These are phyloP conservation scores for Rhizopogon roseolus DNA, from an alignment of 768 basidiomycete genomes.

Conservation along the genomic window DNA sequence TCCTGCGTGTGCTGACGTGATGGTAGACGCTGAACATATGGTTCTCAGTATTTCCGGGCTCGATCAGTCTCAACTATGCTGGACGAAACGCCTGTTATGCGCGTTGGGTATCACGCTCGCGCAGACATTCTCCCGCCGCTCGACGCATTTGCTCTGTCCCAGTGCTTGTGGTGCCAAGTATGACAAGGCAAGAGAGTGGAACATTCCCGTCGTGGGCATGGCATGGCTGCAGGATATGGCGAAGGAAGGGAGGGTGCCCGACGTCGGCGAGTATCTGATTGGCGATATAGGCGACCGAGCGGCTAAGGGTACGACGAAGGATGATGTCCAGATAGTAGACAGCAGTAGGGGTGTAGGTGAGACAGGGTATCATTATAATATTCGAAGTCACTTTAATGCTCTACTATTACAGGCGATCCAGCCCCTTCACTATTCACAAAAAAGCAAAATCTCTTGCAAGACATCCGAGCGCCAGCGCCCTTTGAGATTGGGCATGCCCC, in stretches of 20 bases:
- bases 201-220: slow-evolving; percentile 63
- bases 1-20: not conserved
- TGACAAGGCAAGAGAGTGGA: slow-evolving; percentile 77
- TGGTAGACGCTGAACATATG: slow-evolving; percentile 51
- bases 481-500: not conserved
- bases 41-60: slow-evolving; percentile 72
- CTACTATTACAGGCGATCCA: slow-evolving; percentile 2
- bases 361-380: not conserved
- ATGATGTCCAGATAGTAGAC: slow-evolving; percentile 26
- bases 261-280: slow-evolving; percentile 28
- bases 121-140: slow-evolving; percentile 55
- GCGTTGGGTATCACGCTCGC: slow-evolving; percentile 60
- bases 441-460: slow-evolving; percentile 17
- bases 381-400: not conserved
- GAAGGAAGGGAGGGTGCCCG: slow-evolving; percentile 43
- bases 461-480: slow-evolving; percentile 5
- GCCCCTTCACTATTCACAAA: slow-evolving; percentile 14
- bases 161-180: slow-evolving; percentile 67
- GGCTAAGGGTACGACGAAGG: slow-evolving; percentile 27
- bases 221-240: slow-evolving; percentile 67
- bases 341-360: slow-evolving; percentile 38
- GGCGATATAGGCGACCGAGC: slow-evolving; percentile 1
- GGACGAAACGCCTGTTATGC: slow-evolving; percentile 59
- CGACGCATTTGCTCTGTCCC: slow-evolving; percentile 82
- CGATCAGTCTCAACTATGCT: slow-evolving; percentile 62